Percentiles rank a stretch among this genome's conserved stretches.
Conservation (phyloP, 2,329 filamentous ascomycete genomes). For the Pseudogymnoascus sp. region DNA sequence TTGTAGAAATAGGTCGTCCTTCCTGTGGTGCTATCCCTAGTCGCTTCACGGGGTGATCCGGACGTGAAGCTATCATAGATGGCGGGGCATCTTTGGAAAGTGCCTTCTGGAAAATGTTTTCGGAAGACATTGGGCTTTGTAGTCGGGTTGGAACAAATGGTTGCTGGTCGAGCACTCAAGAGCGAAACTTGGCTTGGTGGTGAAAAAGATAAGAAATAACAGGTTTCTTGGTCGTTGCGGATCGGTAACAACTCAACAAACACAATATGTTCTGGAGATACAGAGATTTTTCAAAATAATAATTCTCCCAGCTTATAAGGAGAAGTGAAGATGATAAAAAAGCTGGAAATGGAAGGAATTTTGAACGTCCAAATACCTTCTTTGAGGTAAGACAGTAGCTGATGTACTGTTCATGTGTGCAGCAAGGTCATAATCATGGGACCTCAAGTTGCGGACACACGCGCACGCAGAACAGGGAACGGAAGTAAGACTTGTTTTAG, state of each 20-base stretch:
- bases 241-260: background rate
- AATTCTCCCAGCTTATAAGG: background rate
- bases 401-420: background rate
- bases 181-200: constrained; percentile 7
- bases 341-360: constrained; percentile 5
- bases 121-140: constrained; percentile 13
- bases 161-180: constrained; percentile 7
- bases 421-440: background rate
- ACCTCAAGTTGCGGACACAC: background rate
- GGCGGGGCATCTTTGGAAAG: constrained; percentile 46
- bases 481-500: background rate
- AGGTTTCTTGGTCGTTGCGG: background rate
- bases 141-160: background rate
- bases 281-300: background rate
- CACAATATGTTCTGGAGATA: background rate
- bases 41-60: constrained; percentile 51
- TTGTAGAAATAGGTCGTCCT: constrained; percentile 55
- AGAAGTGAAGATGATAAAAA: background rate
- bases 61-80: constrained; percentile 35
- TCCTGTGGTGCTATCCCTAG: constrained; percentile 35
- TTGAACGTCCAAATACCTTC: background rate
- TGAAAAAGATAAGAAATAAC: constrained; percentile 1
- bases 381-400: background rate
- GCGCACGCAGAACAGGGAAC: background rate
- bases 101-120: constrained; percentile 46